Evolutionary conservation across 2,329 filamentous ascomycete species (phyloP).

Genomic region (Aspergillus hiratsukae): DNA sequence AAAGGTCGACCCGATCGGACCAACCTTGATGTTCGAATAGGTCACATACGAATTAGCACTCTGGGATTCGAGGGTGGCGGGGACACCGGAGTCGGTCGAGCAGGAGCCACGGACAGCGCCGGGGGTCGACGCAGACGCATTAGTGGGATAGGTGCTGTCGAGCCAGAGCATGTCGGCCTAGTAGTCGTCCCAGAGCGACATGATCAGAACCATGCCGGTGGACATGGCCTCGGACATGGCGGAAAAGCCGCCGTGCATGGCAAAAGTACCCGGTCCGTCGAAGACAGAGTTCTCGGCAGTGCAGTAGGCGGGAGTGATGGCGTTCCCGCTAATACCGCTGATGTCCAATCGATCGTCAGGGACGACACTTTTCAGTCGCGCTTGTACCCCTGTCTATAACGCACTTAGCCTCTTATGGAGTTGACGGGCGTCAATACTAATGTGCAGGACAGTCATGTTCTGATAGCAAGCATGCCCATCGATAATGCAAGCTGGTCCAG

Average conservation of each 20-base stretch:
- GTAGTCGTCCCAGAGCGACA: conserved; percentile 62
- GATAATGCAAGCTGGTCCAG: conserved; percentile 12
- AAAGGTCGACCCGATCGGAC: conserved; percentile 53
- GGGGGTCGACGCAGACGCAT: conserved; percentile 36
- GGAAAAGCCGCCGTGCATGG: conserved; percentile 52
- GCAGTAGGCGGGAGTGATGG: conserved; percentile 57
- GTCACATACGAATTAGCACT: conserved; percentile 48
- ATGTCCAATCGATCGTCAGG: conserved; percentile 30
- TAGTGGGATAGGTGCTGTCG: conserved; percentile 60
- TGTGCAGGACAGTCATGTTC: neutral
- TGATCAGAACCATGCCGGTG: conserved; percentile 60
- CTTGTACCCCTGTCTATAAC: neutral
- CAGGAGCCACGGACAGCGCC: conserved; percentile 56
- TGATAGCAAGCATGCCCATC: conserved; percentile 13
- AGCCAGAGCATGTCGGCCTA: conserved; percentile 69
- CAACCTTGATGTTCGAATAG: conserved; percentile 59
- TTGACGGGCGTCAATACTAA: neutral
- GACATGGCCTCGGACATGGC: conserved; percentile 53
- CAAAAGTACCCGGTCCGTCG: conserved; percentile 52
- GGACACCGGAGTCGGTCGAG: conserved; percentile 49
- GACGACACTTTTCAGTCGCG: neutral
- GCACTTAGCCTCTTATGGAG: neutral
- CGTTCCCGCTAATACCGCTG: conserved; percentile 47
- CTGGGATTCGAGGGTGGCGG: conserved; percentile 47
- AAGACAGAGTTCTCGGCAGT: conserved; percentile 53